Percentiles rank a stretch among this genome's conserved stretches.
These are phyloP conservation scores for Teratosphaeria pseudoeucalypti DNA, from an alignment of 2,329 filamentous ascomycete genomes.

Conservation along the genomic window DNA sequence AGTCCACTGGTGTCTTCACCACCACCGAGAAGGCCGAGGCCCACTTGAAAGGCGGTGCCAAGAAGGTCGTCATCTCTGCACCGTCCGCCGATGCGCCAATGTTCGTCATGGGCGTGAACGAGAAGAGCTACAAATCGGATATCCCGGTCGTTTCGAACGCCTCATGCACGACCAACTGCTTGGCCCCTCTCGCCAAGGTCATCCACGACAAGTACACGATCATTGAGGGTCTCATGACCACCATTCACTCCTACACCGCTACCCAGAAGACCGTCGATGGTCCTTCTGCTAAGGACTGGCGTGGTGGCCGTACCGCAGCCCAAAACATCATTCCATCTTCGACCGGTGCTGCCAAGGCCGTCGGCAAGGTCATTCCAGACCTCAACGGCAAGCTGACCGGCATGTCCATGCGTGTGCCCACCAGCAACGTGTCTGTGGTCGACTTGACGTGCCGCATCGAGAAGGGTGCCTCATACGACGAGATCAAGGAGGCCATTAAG, in stretches of 20 bases:
- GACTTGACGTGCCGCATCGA: slow-evolving; percentile 90
- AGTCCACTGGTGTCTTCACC: slow-evolving; percentile 99
- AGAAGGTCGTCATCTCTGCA: slow-evolving; percentile 82
- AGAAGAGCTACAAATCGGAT: slow-evolving; percentile 83
- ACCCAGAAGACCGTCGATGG: slow-evolving; percentile 99
- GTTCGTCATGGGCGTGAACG: slow-evolving; percentile 99
- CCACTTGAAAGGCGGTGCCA: slow-evolving; percentile 92
- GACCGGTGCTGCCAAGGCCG: slow-evolving; percentile 99
- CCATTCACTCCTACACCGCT: slow-evolving; percentile 98
- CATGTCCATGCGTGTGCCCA: slow-evolving; percentile 99
- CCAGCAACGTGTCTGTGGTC: slow-evolving; percentile 97
- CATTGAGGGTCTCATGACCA: slow-evolving; percentile 99
- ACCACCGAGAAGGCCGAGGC: slow-evolving; percentile 90
- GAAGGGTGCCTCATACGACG: slow-evolving; percentile 77
- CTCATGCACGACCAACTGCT: slow-evolving; percentile 99
- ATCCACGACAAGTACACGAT: slow-evolving; percentile 97
- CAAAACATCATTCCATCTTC: slow-evolving; percentile 99
- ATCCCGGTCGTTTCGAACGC: slow-evolving; percentile 96
- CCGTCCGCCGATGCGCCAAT: slow-evolving; percentile 94
- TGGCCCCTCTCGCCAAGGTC: slow-evolving; percentile 98
- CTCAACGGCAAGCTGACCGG: slow-evolving; percentile 99
- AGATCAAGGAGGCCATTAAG: slow-evolving; percentile 89
- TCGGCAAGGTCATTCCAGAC: slow-evolving; percentile 97
- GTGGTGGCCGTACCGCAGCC: slow-evolving; percentile 95
- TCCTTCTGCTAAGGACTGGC: slow-evolving; percentile 97